Evolutionary conservation across 495 filamentous ascomycete genomes (phyloP).

Genomic region (Corynascus novoguineensis): DNA sequence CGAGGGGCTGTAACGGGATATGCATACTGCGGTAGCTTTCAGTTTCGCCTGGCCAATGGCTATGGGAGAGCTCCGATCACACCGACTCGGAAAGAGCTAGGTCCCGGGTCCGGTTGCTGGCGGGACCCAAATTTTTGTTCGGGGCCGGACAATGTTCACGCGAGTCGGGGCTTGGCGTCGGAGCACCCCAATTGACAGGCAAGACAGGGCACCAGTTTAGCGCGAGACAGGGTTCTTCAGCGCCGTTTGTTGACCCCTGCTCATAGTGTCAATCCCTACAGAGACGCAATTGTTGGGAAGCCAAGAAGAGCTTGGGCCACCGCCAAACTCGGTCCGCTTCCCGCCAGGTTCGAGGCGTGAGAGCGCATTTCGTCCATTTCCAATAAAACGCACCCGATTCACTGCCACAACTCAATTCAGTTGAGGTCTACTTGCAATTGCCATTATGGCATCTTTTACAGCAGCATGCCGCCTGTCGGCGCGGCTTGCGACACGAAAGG

Average conservation of each 20-base stretch:
- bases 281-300: background rate
- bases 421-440: conserved; percentile 9
- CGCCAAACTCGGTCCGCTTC: conserved; percentile 5
- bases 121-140: conserved; percentile 15
- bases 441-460: conserved; percentile 49
- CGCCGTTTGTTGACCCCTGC: background rate
- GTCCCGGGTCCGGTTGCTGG: background rate
- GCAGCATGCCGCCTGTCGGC: conserved; percentile 46
- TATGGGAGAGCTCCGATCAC: background rate
- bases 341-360: conserved; percentile 1
- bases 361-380: conserved; percentile 5
- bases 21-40: no score
- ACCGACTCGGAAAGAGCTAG: no score
- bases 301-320: conserved; percentile 7
- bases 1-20: no score
- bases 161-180: conserved; percentile 2
- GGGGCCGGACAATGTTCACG: background rate
- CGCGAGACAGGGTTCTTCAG: background rate
- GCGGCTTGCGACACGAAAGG: conserved; percentile 42
- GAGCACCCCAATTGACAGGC: background rate
- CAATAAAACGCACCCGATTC: conserved; percentile 12
- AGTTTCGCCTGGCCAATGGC: background rate
- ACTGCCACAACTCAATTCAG: conserved; percentile 9
- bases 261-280: background rate
- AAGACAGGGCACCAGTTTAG: no score